These are phyloP conservation scores for Beta vulgaris DNA, from an alignment of 148 eudicot genomes.

Conservation along the genomic window DNA sequence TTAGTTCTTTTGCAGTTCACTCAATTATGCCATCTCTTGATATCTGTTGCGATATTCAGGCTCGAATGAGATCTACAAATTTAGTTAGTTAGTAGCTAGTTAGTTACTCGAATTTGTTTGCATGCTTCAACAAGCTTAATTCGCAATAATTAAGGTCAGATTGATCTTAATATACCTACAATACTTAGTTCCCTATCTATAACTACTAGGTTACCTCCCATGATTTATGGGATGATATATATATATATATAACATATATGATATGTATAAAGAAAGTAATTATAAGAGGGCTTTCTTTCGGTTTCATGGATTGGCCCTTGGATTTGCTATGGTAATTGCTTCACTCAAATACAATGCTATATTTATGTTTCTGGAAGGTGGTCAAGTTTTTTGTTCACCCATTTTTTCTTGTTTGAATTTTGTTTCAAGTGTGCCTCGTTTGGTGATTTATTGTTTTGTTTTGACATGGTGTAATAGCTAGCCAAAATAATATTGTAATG, in stretches of 20 bases:
- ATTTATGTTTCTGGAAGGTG: conserved; percentile 3
- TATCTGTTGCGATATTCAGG: not conserved
- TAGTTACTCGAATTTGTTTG: not conserved
- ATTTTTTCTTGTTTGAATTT: not conserved
- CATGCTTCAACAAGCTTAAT: not conserved
- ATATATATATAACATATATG: no score
- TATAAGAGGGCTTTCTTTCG: not conserved
- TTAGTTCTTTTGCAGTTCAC: conserved; percentile 10
- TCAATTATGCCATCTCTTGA: conserved; percentile 20
- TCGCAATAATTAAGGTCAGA: no score
- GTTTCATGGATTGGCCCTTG: conserved; percentile 2
- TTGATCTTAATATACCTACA: no score
- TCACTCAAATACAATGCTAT: conserved; percentile 8
- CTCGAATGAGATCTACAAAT: not conserved
- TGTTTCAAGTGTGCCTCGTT: no score
- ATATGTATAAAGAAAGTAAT: no score
- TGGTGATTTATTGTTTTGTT: no score
- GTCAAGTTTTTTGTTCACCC: not conserved
- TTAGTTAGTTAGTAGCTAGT: not conserved
- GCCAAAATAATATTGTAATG: no score
- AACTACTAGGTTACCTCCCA: no score
- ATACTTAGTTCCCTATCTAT: no score
- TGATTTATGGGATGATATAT: no score
- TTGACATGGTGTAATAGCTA: no score
- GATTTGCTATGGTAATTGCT: not conserved